Evolutionary conservation across 129 eudicot species (phyloP).

Genomic region (Arctium minus): DNA sequence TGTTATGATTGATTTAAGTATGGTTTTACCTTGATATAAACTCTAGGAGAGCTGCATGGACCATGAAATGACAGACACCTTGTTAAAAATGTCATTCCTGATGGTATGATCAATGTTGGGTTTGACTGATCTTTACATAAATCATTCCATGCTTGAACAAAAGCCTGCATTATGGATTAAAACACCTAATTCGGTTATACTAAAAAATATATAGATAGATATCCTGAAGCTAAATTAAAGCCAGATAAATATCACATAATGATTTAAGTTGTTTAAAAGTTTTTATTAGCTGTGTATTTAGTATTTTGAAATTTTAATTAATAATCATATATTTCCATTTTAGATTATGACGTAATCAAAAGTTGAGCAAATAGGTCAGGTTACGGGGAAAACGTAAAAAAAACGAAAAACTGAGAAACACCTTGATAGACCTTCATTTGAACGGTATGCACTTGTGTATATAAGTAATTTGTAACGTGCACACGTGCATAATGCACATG

Average conservation of each 20-base stretch:
- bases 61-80: conserved; percentile 23
- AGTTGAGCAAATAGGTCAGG: too few species aligned
- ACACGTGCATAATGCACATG: too few species aligned
- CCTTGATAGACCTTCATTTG: too few species aligned
- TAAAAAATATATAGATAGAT: not conserved
- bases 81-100: conserved; percentile 16
- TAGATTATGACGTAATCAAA: not conserved
- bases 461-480: too few species aligned
- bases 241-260: not conserved
- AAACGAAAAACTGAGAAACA: too few species aligned
- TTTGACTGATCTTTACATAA: conserved; percentile 17
- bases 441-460: too few species aligned
- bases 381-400: too few species aligned
- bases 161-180: conserved; percentile 25
- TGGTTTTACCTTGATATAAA: conserved; percentile 18
- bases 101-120: conserved; percentile 24
- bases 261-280: not conserved
- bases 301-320: not conserved
- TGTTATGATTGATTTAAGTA: not conserved
- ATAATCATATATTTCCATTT: not conserved
- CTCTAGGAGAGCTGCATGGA: conserved; percentile 21
- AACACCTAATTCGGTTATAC: not conserved
- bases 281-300: not conserved
- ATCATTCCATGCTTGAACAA: conserved; percentile 33
- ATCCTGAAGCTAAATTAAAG: not conserved